Evolutionary conservation across 805 yeast species (phyloP).

Genomic region (Spathaspora girioi): DNA sequence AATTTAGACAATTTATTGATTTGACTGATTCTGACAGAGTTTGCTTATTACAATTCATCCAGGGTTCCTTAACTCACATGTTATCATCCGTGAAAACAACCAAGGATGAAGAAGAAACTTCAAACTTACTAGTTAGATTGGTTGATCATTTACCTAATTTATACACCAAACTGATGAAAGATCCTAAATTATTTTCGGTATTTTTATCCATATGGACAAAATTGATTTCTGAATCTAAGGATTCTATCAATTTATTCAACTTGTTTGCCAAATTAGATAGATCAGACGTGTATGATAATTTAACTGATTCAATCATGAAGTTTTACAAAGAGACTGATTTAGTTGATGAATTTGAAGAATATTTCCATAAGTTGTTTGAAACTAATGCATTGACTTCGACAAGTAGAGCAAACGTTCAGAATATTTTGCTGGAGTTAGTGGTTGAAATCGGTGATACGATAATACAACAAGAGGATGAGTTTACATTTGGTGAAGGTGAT

Average conservation of each 20-base stretch:
- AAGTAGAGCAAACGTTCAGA: constrained; percentile 21
- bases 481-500: neutral
- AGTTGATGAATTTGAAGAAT: constrained; percentile 9
- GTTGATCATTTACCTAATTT: constrained; percentile 21
- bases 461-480: constrained; percentile 4
- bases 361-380: constrained; percentile 9
- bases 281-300: constrained; percentile 22
- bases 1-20: constrained; percentile 27
- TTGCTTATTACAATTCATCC: constrained; percentile 32
- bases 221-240: constrained; percentile 13
- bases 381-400: constrained; percentile 15
- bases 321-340: constrained; percentile 16
- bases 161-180: constrained; percentile 19
- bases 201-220: constrained; percentile 26
- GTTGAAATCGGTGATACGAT: constrained; percentile 15
- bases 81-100: constrained; percentile 21
- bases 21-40: constrained; percentile 19
- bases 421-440: constrained; percentile 20
- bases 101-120: constrained; percentile 10
- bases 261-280: constrained; percentile 22
- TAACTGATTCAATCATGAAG: constrained; percentile 20
- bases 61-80: constrained; percentile 35
- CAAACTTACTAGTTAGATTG: constrained; percentile 17
- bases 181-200: constrained; percentile 12
- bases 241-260: constrained; percentile 16